phyloP scores from a whole-genome alignment of 768 basidiomycete species.

The Suillus luteus region DNA sequence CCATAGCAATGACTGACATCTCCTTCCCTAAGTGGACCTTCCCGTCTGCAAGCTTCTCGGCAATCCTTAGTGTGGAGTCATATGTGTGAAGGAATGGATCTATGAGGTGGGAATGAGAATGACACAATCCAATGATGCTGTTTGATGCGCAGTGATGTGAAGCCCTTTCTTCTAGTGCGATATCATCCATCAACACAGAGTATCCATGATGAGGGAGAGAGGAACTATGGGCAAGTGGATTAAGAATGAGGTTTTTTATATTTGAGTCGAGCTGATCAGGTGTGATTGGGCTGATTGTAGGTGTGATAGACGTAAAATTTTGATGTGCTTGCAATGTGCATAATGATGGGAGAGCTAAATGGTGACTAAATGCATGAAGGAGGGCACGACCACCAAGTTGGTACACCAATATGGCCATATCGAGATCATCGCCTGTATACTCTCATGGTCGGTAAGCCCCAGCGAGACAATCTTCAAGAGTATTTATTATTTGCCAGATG shows the following conservation, averaged over 20 bases:
- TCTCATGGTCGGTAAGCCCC: not conserved
- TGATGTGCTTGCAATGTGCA: conserved; percentile 11
- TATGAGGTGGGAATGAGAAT: conserved; percentile 10
- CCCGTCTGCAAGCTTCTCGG: too few relatives aligned
- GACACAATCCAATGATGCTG: conserved; percentile 17
- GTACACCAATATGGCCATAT: conserved; percentile 15
- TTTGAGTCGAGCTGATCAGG: conserved; percentile 14
- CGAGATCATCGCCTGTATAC: conserved; percentile 11
- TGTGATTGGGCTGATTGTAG: conserved; percentile 16
- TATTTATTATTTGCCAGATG: conserved; percentile 6
- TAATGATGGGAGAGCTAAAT: conserved; percentile 16
- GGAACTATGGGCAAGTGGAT: not conserved
- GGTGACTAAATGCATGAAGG: conserved; percentile 20
- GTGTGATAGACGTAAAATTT: conserved; percentile 15
- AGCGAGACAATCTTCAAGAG: conserved; percentile 13
- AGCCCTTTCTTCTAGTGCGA: conserved; percentile 19
- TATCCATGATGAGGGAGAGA: conserved; percentile 8
- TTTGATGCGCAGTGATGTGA: conserved; percentile 13
- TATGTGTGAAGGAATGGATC: conserved; percentile 7
- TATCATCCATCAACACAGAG: conserved; percentile 19
- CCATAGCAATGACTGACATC: too few relatives aligned
- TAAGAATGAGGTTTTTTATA: conserved; percentile 15
- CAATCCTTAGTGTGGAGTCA: conserved; percentile 2
- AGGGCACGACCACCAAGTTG: conserved; percentile 16
- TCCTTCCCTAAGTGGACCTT: too few relatives aligned